These are phyloP conservation scores for Fraxinus floribunda DNA, from an alignment of 305 asterid species.

Conservation along the genomic window DNA sequence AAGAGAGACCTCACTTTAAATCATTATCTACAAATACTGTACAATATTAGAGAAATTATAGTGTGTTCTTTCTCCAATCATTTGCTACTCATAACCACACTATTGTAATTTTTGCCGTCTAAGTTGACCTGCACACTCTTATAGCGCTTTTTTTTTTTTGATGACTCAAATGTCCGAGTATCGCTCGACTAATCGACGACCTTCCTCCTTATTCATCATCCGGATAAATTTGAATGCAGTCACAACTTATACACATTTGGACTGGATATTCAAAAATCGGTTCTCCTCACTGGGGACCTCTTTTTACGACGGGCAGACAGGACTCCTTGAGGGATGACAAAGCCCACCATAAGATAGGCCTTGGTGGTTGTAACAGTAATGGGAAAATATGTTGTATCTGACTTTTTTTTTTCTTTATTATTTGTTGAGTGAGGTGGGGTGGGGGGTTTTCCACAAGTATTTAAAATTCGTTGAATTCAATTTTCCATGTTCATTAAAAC, in stretches of 20 bases:
- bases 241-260: no score
- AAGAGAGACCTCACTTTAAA: not conserved
- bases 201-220: no score
- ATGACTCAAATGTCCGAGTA: no score
- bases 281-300: no score
- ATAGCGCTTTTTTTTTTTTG: not conserved
- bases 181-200: no score
- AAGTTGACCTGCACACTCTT: not conserved
- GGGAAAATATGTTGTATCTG: not conserved
- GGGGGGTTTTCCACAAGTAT: not conserved
- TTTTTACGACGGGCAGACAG: no score
- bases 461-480: not conserved
- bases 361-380: not conserved
- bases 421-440: not conserved
- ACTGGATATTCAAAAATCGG: no score
- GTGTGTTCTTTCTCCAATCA: not conserved
- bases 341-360: not conserved
- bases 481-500: not conserved
- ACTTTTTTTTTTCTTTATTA: not conserved
- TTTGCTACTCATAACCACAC: not conserved
- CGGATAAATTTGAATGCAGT: no score
- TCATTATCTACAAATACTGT: not conserved
- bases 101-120: not conserved
- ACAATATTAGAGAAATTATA: not conserved
- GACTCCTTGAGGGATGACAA: no score